Conservation (phyloP, 768 basidiomycete species). For the Suillus placidus region DNA sequence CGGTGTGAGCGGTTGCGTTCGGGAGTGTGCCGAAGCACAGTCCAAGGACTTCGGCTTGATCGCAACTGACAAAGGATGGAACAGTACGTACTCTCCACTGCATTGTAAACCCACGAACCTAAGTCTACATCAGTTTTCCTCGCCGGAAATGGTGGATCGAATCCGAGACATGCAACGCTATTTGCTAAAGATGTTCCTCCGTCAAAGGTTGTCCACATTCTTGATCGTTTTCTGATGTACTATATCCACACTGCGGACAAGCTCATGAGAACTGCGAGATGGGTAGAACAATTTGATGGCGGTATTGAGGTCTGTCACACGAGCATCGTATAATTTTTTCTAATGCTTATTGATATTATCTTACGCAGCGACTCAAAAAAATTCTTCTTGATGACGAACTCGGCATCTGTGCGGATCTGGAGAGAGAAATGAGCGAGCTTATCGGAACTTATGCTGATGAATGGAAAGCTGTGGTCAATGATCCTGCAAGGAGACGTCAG, state of each 20-base stretch:
- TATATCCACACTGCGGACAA: constrained; percentile 77
- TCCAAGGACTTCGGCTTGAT: constrained; percentile 76
- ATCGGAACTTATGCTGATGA: constrained; percentile 70
- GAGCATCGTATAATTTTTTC: neutral
- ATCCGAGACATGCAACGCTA: constrained; percentile 62
- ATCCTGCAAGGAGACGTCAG: constrained; percentile 48
- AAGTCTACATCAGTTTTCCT: constrained; percentile 49
- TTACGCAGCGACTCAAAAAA: constrained; percentile 53
- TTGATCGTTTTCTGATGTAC: constrained; percentile 67
- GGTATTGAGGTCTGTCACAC: constrained; percentile 54
- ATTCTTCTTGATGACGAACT: constrained; percentile 72
- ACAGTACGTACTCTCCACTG: constrained; percentile 37
- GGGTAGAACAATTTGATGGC: constrained; percentile 72
- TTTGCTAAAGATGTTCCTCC: constrained; percentile 71
- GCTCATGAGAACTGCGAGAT: constrained; percentile 71
- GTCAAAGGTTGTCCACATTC: constrained; percentile 57
- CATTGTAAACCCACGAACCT: constrained; percentile 1
- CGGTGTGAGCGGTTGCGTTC: constrained; percentile 72
- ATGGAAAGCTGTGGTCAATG: constrained; percentile 66
- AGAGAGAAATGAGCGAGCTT: constrained; percentile 64
- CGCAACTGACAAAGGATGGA: constrained; percentile 82
- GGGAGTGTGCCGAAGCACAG: constrained; percentile 81
- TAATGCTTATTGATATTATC: neutral
- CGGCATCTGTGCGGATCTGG: constrained; percentile 71
- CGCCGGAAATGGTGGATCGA: constrained; percentile 71